Base-by-base conservation (phyloP, 176 grass and related monocot species). In the Musa itinerans region DNA sequence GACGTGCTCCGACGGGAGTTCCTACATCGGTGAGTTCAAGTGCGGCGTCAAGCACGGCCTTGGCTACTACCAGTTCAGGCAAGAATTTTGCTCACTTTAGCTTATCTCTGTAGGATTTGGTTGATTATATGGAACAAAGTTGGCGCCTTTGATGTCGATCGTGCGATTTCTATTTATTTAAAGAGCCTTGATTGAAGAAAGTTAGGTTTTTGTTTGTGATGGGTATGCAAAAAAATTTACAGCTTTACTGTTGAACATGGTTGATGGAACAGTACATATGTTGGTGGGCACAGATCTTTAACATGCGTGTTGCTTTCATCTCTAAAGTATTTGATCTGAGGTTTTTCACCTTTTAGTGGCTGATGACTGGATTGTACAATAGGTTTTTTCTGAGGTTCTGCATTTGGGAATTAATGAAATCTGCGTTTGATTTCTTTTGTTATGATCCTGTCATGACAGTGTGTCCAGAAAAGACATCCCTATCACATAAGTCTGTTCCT, bases 11-110 rank as follows among this genome's bases (percentile, higher is more conserved):
- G 73, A 75, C 15, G 73, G 73, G 14, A 75, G 73, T 54, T 19
- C 54, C 23, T 75, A 75, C 73, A 26, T 75, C 73, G 73, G 73
- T 10, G 54, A 75, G 54, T 75, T 75, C 55, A 75, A 75, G 73
- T 58, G 53, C 23, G 73, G 73, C 54, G 73, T 75, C 25, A 75
- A 75, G 73, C 73, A 75, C 16, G 73, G 73, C 54, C 73, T 75
- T 43, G 73, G 73, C 1, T 58, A 59, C 54, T 75, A 75, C 27
- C 54, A 75, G 58, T 75, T 75, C 54, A 75, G 73, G 73, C 13
- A 59, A 75, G 10, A 54, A 53, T 74, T 75, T 75, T 48, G 1
- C 53, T 65, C n/a, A 8, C 24, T 26, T 29, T 29, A 24, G 58
- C 16, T 24, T 64, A 21, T 10, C 16, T 24, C 20, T 2, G 6